Percentiles rank a stretch among this genome's conserved stretches.
phyloP scores from a whole-genome alignment of 345 rosid species.

The Salix dunnii region DNA sequence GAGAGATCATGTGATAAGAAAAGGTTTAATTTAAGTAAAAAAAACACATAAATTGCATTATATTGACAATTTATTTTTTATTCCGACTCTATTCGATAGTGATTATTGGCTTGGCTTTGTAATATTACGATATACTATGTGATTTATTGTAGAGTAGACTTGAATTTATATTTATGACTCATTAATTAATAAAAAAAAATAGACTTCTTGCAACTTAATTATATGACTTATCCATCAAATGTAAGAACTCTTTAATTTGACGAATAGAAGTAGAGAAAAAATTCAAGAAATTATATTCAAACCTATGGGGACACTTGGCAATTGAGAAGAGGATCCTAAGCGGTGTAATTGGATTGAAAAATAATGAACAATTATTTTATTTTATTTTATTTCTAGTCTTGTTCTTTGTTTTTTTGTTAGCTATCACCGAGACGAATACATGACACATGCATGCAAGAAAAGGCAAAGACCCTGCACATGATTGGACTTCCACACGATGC shows the following conservation, averaged over 20 bases:
- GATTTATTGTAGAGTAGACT: no score
- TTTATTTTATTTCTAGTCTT: not conserved
- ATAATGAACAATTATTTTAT: not conserved
- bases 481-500: not conserved
- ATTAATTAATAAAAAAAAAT: not conserved
- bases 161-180: not conserved
- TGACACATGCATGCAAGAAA: not conserved
- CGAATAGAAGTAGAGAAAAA: no score
- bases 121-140: no score
- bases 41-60: no score
- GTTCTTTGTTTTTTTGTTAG: not conserved
- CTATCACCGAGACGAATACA: not conserved
- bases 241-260: no score
- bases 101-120: no score
- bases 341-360: not conserved
- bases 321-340: not conserved
- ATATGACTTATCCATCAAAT: not conserved
- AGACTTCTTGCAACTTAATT: not conserved
- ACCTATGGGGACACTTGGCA: not conserved
- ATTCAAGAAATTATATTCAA: not conserved
- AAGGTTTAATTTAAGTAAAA: no score
- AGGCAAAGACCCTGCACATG: not conserved
- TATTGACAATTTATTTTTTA: no score
- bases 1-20: no score
- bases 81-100: no score